A percentile compares a stretch with the other conserved stretches of the same genome.
These are phyloP conservation scores for Coemansia sp. DNA, from an alignment of 192 early-diverging fungal genomes.

Conservation along the genomic window DNA sequence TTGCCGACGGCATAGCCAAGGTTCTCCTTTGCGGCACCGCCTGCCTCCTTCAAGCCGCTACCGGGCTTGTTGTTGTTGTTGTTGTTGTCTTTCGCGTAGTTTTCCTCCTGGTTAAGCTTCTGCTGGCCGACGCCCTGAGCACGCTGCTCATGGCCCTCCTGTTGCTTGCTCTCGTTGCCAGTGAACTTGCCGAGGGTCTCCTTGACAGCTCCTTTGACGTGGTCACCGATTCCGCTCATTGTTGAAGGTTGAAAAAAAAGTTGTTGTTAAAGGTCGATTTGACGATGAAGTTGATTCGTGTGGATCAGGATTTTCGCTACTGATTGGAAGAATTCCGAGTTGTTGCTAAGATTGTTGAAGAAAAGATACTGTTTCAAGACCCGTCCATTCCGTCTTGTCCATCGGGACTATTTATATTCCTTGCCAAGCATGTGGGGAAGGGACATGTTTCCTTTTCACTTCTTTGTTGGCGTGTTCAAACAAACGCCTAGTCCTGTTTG, in stretches of 20 bases:
- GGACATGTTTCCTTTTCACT: too few species aligned
- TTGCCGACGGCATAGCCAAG: slow-evolving; percentile 10
- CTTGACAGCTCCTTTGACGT: slow-evolving; percentile 17
- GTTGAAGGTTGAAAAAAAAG: neutral
- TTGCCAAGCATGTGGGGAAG: too few species aligned
- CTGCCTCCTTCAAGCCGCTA: neutral
- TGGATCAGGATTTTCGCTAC: neutral
- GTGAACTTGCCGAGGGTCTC: slow-evolving; percentile 23
- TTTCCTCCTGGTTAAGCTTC: neutral
- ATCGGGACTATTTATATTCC: neutral
- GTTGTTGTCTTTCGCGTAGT: too few species aligned
- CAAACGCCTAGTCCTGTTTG: too few species aligned
- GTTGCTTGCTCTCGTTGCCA: slow-evolving; percentile 18
- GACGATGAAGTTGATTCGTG: neutral
- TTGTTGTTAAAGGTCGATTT: neutral
- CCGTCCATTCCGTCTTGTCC: neutral
- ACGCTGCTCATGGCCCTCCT: slow-evolving; percentile 11
- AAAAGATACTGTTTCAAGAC: neutral
- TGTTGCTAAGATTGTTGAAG: neutral
- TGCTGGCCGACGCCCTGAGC: slow-evolving; percentile 16
- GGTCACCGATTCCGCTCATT: neutral
- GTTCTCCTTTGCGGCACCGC: slow-evolving; percentile 6
- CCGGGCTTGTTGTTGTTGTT: neutral
- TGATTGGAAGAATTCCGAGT: neutral
- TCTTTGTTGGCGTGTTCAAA: neutral